phyloP scores from a whole-genome alignment of 345 rosid genomes.

The Euphorbia peplus region DNA sequence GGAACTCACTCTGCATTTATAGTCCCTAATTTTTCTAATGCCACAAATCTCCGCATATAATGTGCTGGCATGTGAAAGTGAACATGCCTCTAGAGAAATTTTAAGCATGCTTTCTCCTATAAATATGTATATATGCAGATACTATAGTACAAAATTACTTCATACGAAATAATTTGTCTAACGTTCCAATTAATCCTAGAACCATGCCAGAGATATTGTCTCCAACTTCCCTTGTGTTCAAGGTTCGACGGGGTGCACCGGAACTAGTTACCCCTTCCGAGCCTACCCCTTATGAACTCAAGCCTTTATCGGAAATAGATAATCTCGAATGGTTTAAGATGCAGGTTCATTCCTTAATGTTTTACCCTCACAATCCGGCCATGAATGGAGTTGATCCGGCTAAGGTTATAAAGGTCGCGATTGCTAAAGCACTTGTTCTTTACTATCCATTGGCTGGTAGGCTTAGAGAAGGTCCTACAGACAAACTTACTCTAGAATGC shows the following conservation, averaged over 20 bases:
- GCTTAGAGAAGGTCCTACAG: constrained; percentile 2
- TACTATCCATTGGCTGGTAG: constrained; percentile 8
- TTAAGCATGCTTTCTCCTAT: no score
- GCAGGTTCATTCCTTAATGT: background rate
- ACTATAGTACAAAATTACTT: no score
- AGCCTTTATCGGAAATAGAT: constrained; percentile 8
- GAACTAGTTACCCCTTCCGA: background rate
- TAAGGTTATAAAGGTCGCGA: background rate
- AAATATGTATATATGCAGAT: no score
- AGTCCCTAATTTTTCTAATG: no score
- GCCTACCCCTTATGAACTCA: constrained; percentile 4
- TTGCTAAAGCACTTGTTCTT: constrained; percentile 6
- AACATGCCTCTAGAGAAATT: no score
- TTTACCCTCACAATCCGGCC: background rate
- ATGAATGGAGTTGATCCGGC: background rate
- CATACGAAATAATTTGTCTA: no score
- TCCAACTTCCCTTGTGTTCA: background rate
- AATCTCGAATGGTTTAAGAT: background rate
- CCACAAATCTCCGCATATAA: no score
- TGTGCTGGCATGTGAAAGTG: no score
- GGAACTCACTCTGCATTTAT: no score
- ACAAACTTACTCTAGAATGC: constrained; percentile 24
- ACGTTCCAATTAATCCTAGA: no score
- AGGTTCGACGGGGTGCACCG: background rate
- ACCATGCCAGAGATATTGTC: background rate